Conservation (phyloP, 305 asterid genomes). For the Striga hermonthica region DNA sequence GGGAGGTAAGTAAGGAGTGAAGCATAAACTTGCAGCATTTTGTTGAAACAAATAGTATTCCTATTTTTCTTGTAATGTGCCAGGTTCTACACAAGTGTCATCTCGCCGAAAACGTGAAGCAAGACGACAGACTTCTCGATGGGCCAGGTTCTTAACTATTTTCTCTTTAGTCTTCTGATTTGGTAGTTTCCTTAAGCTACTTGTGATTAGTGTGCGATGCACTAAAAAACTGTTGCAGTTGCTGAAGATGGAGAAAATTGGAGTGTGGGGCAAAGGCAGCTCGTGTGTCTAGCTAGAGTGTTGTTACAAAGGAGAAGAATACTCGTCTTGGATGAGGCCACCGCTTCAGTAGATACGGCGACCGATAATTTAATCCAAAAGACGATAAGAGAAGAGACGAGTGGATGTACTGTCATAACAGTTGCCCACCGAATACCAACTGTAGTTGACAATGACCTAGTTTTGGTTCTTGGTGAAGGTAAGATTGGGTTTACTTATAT, state of each 20-base stretch:
- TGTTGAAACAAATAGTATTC: background rate
- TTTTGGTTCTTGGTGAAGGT: constrained; percentile 80
- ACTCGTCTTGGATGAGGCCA: constrained; percentile 73
- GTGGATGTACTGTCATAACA: constrained; percentile 67
- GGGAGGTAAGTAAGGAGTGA: constrained; percentile 66
- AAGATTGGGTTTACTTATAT: constrained; percentile 17
- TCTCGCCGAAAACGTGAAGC: constrained; percentile 55
- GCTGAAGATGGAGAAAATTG: constrained; percentile 86
- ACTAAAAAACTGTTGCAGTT: constrained; percentile 39
- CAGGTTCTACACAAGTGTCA: constrained; percentile 74
- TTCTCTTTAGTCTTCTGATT: background rate
- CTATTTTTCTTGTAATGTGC: constrained; percentile 6
- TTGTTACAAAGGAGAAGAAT: constrained; percentile 57
- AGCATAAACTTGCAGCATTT: background rate
- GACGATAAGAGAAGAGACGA: constrained; percentile 67
- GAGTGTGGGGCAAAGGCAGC: constrained; percentile 91
- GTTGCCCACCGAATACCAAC: constrained; percentile 91
- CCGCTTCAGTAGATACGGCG: constrained; percentile 76
- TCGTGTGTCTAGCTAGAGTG: constrained; percentile 76
- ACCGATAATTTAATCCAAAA: constrained; percentile 74
- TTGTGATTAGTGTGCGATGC: background rate
- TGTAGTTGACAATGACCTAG: constrained; percentile 70
- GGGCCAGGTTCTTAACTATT: constrained; percentile 55
- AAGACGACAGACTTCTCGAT: constrained; percentile 62
- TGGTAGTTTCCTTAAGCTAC: background rate